Evolutionary conservation across 345 rosid species (phyloP).

Genomic region (Melaleuca alternifolia): DNA sequence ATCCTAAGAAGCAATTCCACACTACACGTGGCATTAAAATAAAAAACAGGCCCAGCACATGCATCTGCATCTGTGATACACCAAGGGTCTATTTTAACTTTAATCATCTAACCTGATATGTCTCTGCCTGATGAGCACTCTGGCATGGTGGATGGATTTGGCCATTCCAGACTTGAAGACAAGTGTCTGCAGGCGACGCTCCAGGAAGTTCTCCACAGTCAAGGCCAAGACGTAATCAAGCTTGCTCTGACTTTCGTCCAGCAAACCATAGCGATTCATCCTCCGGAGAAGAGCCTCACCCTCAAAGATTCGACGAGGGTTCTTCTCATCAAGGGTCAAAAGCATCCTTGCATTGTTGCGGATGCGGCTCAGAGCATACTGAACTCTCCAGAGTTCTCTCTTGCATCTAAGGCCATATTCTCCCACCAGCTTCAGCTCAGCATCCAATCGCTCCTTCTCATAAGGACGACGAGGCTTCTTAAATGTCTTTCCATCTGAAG

Average conservation of each 20-base stretch:
- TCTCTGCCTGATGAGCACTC: constrained; percentile 44
- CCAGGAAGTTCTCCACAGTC: constrained; percentile 40
- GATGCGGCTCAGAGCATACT: constrained; percentile 40
- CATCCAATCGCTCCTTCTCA: constrained; percentile 53
- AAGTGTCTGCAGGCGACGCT: constrained; percentile 39
- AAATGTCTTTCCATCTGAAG: constrained; percentile 42
- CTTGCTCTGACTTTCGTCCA: constrained; percentile 35
- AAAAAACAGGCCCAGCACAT: not conserved
- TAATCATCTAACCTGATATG: constrained; percentile 34
- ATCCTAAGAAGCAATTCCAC: not conserved
- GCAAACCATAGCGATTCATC: constrained; percentile 36
- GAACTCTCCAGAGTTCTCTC: constrained; percentile 54
- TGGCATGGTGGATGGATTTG: constrained; percentile 37
- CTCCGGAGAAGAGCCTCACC: constrained; percentile 42
- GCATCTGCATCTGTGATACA: not conserved
- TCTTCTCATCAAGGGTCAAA: constrained; percentile 49
- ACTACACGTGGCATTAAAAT: not conserved
- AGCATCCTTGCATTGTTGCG: constrained; percentile 46
- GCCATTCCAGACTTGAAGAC: constrained; percentile 47
- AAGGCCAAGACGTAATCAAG: constrained; percentile 36
- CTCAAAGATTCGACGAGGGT: constrained; percentile 44
- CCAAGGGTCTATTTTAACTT: not conserved
- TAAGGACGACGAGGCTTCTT: constrained; percentile 55
- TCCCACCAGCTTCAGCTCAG: constrained; percentile 47
- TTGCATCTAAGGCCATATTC: constrained; percentile 41